phyloP scores from a whole-genome alignment of 1,284 basidiomycete species.

The Sporisorium graminicola region DNA sequence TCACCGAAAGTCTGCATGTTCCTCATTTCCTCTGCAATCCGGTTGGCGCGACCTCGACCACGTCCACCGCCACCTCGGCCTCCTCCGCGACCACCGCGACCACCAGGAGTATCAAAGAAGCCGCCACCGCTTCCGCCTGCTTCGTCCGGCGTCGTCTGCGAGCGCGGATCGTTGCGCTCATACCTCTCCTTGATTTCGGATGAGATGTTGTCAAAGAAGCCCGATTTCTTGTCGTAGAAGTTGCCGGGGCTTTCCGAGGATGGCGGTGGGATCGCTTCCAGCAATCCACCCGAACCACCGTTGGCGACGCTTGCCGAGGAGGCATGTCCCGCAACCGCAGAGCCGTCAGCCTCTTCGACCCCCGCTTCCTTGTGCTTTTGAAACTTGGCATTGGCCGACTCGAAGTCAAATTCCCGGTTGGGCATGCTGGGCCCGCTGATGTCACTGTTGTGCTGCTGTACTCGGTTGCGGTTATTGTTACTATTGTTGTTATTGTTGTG shows the following conservation, averaged over 20 bases:
- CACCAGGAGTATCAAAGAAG: conserved; percentile 32
- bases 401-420: conserved; percentile 66
- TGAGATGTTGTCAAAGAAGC: conserved; percentile 69
- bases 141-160: background rate
- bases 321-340: background rate
- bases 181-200: conserved; percentile 65
- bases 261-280: conserved; percentile 64
- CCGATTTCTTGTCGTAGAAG: conserved; percentile 67
- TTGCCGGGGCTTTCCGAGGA: conserved; percentile 23
- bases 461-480: background rate
- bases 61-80: conserved; percentile 42
- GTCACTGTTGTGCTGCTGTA: conserved; percentile 2
- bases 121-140: conserved; percentile 10
- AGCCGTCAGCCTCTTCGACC: background rate
- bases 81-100: conserved; percentile 31
- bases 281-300: conserved; percentile 19
- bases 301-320: background rate
- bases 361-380: conserved; percentile 46
- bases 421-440: conserved; percentile 48
- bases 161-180: conserved; percentile 28
- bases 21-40: conserved; percentile 63
- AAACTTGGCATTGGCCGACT: conserved; percentile 67
- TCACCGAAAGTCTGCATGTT: conserved; percentile 68
- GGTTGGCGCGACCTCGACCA: conserved; percentile 47
- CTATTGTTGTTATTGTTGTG: conserved; percentile 10